Base-by-base conservation (phyloP, 2,329 filamentous ascomycete genomes). In the Clarireedia monteithiana region DNA sequence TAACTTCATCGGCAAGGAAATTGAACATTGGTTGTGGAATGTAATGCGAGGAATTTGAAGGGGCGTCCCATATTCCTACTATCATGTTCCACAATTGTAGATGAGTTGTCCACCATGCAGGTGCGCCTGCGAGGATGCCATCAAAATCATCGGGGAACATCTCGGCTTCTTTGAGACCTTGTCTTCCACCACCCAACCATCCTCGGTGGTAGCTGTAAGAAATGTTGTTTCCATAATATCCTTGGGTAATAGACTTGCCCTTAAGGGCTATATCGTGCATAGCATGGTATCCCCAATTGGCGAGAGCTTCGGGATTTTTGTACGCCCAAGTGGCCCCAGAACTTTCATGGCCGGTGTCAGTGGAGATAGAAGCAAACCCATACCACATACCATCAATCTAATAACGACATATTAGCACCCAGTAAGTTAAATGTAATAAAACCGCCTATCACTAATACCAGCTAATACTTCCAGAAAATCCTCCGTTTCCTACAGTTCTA, bases 51-150 rank as follows among this genome's bases (percentile, higher is more conserved):
- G 72, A 70, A 3, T 72, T 72, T 14, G 67, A 69, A 0, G 76
- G 76, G 49, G 77, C 70, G 62, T 80, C 81, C 64, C 73, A 76
- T 6, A 70, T 69, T 14, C 72, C 76, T 3, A 76, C 65, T 61
- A 73, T 72, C 24, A 74, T 69, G 15, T 73, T 73, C 67, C 57
- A 58, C 10, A 57, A 12, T 14, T 60, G 54, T 4, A 60, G 51
- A 48, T 59, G 56, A 68, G 68, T 52, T 1, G 53, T 59, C 55
- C 55, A 57, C 58, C 59, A 66, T 0, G 70, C 72, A 15, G 73
- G 72, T 2, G 71, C 68, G 7, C 55, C 59, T 9, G 72, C 70
- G 5, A 73, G 51, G 50, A 75, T 73, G 14, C 73, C 72, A 60
- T 75, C 68, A 52, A 69, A 74, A 5, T 66, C 75, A 14, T 72